These are phyloP conservation scores for Sechiopsis laciniata DNA, from an alignment of 306 rosid genomes.

Conservation along the genomic window DNA sequence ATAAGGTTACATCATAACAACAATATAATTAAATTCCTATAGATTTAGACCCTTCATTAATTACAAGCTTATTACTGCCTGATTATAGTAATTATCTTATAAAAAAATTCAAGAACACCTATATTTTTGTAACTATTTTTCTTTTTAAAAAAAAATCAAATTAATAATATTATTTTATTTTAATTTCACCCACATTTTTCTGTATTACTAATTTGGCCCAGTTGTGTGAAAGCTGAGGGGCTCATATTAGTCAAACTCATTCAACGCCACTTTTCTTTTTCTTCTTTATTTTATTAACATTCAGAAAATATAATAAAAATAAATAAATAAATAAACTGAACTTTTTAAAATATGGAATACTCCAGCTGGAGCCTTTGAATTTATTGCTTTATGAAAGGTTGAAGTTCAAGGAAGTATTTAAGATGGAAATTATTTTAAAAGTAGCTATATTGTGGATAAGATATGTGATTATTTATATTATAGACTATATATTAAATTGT, in stretches of 20 bases:
- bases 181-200: background rate
- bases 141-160: background rate
- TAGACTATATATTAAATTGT: background rate
- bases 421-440: background rate
- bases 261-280: background rate
- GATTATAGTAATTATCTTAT: background rate
- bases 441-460: background rate
- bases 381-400: background rate
- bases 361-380: conserved; percentile 13
- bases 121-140: background rate
- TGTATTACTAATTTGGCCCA: background rate
- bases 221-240: background rate
- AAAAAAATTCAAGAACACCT: background rate
- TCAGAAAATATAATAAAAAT: background rate
- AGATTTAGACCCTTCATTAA: background rate
- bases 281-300: background rate
- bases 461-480: background rate
- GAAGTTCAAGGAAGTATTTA: background rate
- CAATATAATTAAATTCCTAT: background rate
- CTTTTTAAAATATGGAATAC: conserved; percentile 5
- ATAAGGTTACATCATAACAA: background rate
- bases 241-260: background rate
- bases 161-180: background rate
- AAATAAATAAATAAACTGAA: background rate
- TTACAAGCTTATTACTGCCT: background rate